phyloP scores from a whole-genome alignment of 176 grass and related monocot genomes.

The Rhynchospora breviuscula region DNA sequence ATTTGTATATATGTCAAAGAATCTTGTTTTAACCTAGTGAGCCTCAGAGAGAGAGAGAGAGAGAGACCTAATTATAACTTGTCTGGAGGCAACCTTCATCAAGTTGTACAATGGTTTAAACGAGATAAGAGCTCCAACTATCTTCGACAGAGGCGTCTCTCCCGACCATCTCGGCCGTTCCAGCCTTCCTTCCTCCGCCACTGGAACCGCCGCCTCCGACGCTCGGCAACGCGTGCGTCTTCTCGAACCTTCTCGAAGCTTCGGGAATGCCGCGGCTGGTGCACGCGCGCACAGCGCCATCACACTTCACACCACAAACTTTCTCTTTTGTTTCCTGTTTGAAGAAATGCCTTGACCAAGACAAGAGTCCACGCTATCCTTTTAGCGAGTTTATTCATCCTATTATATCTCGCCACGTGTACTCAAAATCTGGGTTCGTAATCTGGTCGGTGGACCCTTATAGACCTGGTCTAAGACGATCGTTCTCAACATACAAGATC shows the following conservation, averaged over 20 bases:
- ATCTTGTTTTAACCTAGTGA: no score
- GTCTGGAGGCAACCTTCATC: slow-evolving; percentile 67
- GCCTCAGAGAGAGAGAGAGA: not conserved
- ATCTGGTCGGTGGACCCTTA: not conserved
- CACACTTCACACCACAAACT: not conserved
- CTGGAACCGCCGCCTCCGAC: not conserved
- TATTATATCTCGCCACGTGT: slow-evolving; percentile 9
- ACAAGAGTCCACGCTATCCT: not conserved
- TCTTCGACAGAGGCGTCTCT: slow-evolving; percentile 59
- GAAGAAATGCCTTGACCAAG: not conserved
- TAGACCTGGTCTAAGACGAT: slow-evolving; percentile 2
- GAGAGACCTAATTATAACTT: slow-evolving; percentile 65
- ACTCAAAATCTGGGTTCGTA: not conserved
- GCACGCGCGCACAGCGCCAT: slow-evolving; percentile 18
- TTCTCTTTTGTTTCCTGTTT: not conserved
- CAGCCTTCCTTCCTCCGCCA: slow-evolving; percentile 47
- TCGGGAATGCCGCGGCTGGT: slow-evolving; percentile 1
- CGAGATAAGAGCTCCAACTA: slow-evolving; percentile 62
- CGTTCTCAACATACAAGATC: not conserved
- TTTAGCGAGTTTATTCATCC: not conserved
- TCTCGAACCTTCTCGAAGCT: slow-evolving; percentile 9
- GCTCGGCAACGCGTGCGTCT: not conserved
- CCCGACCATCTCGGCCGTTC: slow-evolving; percentile 62
- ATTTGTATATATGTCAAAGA: not conserved
- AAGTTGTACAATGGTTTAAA: slow-evolving; percentile 80